phyloP scores from a whole-genome alignment of 1,284 basidiomycete genomes.

The Moesziomyces antarcticus region DNA sequence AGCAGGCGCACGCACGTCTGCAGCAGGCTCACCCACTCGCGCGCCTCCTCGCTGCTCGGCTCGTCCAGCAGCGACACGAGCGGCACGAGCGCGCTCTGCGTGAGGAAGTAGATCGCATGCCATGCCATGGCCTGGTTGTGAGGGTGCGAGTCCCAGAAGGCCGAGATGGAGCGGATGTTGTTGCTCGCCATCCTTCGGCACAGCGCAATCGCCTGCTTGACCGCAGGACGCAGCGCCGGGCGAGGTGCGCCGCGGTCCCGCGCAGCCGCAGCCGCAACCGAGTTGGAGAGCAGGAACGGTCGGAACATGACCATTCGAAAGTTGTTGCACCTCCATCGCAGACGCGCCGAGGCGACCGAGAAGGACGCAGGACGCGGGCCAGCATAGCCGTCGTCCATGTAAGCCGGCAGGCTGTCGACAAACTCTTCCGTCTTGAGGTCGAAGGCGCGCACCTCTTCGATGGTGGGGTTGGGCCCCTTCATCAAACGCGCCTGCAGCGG shows the following conservation, averaged over 20 bases:
- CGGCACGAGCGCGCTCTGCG: constrained; percentile 48
- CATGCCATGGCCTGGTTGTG: constrained; percentile 53
- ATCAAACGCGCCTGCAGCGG: constrained; percentile 43
- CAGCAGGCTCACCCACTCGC: constrained; percentile 36
- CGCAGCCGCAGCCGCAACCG: constrained; percentile 41
- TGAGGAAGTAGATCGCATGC: constrained; percentile 51
- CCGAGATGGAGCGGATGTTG: constrained; percentile 47
- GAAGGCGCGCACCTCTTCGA: constrained; percentile 48
- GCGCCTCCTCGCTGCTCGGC: constrained; percentile 31
- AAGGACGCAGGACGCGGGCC: constrained; percentile 39
- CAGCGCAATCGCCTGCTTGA: constrained; percentile 48
- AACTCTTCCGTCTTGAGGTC: constrained; percentile 50
- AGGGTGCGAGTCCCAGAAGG: constrained; percentile 47
- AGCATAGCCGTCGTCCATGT: constrained; percentile 39
- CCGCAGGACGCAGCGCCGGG: constrained; percentile 37
- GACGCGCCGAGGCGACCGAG: constrained; percentile 38
- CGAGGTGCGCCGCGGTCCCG: constrained; percentile 30
- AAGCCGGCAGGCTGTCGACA: constrained; percentile 39
- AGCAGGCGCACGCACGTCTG: constrained; percentile 42
- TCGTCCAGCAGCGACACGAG: constrained; percentile 48
- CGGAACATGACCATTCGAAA: constrained; percentile 55
- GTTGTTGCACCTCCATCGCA: constrained; percentile 52
- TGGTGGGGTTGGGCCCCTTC: constrained; percentile 38
- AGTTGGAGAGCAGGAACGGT: constrained; percentile 47
- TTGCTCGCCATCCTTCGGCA: constrained; percentile 46